Conservation (phyloP, 495 filamentous ascomycete species). For the Tuber aestivum region DNA sequence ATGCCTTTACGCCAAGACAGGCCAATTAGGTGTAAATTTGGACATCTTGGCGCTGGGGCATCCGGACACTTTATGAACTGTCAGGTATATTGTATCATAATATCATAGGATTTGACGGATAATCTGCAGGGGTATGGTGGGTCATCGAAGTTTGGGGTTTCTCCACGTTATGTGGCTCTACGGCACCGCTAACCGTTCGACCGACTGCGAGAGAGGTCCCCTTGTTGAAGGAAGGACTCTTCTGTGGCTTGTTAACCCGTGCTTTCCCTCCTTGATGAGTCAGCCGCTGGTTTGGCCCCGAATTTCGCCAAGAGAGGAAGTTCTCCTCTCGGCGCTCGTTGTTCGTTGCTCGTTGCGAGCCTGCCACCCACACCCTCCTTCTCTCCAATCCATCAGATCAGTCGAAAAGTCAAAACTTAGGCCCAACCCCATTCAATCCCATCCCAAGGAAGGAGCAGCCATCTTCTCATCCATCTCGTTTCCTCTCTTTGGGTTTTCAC, state of each 20-base stretch:
- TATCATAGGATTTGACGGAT: background rate
- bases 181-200: background rate
- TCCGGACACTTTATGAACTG: too few relatives aligned
- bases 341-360: conserved; percentile 11
- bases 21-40: too few relatives aligned
- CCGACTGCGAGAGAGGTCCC: background rate
- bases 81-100: background rate
- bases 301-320: background rate
- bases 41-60: too few relatives aligned
- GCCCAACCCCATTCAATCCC: conserved; percentile 6
- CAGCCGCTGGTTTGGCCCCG: background rate
- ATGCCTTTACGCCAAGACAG: too few relatives aligned
- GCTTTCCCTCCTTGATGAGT: background rate
- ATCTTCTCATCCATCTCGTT: conserved; percentile 31
- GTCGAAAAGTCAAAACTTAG: conserved; percentile 7
- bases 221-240: background rate
- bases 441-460: conserved; percentile 14
- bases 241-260: background rate
- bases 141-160: background rate
- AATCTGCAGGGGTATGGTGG: background rate
- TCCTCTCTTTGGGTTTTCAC: conserved; percentile 15
- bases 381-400: conserved; percentile 20
- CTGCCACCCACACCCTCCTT: conserved; percentile 30
- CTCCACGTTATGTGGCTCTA: background rate
- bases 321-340: conserved; percentile 3